Percentiles rank a stretch among this genome's conserved stretches.
These are phyloP conservation scores for Rhizoctonia solani DNA, from an alignment of 1,284 basidiomycete species.

Conservation along the genomic window DNA sequence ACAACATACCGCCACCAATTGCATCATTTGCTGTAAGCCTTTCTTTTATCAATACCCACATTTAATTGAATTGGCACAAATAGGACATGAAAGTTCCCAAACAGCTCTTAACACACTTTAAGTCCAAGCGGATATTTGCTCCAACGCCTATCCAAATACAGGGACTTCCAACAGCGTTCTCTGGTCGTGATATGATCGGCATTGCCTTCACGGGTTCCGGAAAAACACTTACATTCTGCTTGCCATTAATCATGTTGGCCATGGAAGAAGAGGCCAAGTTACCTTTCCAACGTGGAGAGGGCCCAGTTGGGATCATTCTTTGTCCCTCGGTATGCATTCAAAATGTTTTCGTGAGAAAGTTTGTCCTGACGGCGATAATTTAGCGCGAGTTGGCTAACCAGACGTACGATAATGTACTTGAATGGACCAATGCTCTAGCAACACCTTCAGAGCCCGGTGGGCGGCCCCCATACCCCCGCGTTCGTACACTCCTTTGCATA, in stretches of 20 bases:
- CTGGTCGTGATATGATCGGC: slow-evolving; percentile 93
- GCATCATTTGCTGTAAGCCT: slow-evolving; percentile 80
- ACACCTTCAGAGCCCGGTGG: slow-evolving; percentile 56
- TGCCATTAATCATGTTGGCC: slow-evolving; percentile 94
- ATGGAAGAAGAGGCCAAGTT: slow-evolving; percentile 91
- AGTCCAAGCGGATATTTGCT: slow-evolving; percentile 78
- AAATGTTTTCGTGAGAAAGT: neutral
- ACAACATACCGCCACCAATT: slow-evolving; percentile 92
- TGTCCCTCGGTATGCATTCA: slow-evolving; percentile 71
- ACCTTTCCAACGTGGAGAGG: slow-evolving; percentile 90
- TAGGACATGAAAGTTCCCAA: slow-evolving; percentile 98
- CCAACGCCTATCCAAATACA: slow-evolving; percentile 98
- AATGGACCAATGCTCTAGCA: slow-evolving; percentile 83
- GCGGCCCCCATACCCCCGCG: slow-evolving; percentile 64
- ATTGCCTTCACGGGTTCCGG: slow-evolving; percentile 94
- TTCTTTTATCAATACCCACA: neutral
- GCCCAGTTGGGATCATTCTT: slow-evolving; percentile 91
- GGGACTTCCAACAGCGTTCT: slow-evolving; percentile 93
- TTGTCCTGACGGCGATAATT: too few relatives aligned
- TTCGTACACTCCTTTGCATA: slow-evolving; percentile 91
- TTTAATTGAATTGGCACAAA: slow-evolving; percentile 35
- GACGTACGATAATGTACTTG: slow-evolving; percentile 91
- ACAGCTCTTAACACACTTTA: slow-evolving; percentile 80
- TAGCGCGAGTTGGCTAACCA: slow-evolving; percentile 88
- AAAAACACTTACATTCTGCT: slow-evolving; percentile 88